A percentile compares a stretch with the other conserved stretches of the same genome.
phyloP scores from a whole-genome alignment of 257 asterid genomes.

The Vinca minor region DNA sequence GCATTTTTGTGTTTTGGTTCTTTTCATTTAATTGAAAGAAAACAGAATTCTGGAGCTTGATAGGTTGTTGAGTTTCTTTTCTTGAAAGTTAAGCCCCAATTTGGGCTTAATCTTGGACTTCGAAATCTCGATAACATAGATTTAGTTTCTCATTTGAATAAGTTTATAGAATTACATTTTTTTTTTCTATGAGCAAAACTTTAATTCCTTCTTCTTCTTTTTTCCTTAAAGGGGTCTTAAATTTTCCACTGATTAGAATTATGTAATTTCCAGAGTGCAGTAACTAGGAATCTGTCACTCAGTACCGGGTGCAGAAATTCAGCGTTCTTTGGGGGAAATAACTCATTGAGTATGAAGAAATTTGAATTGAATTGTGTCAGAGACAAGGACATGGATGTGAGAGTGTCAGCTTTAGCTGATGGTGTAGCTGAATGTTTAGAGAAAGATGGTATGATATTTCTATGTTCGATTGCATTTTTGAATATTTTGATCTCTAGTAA shows the following conservation, averaged over 20 bases:
- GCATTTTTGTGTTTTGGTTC: not conserved
- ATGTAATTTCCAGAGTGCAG: constrained; percentile 33
- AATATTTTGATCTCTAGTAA: not conserved
- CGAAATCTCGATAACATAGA: too few relatives aligned
- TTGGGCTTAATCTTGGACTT: not conserved
- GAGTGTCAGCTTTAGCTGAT: constrained; percentile 40
- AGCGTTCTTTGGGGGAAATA: constrained; percentile 22
- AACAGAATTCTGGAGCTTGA: not conserved
- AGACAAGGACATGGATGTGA: constrained; percentile 53
- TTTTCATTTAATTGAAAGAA: not conserved
- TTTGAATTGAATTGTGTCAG: constrained; percentile 42
- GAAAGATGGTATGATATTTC: constrained; percentile 31
- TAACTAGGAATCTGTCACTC: constrained; percentile 25
- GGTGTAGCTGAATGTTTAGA: constrained; percentile 34
- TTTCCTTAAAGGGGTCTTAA: not conserved
- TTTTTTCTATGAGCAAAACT: too few relatives aligned
- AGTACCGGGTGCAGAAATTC: constrained; percentile 25
- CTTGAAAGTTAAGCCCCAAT: constrained; percentile 4
- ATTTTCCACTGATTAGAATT: not conserved
- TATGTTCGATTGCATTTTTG: not conserved
- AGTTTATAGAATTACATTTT: too few relatives aligned
- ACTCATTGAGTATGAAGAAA: constrained; percentile 17
- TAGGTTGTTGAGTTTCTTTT: not conserved
- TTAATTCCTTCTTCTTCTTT: not conserved
- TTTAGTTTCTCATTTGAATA: too few relatives aligned